phyloP scores from a whole-genome alignment of 2,329 filamentous ascomycete species.

The Xylariaceae sp. region DNA sequence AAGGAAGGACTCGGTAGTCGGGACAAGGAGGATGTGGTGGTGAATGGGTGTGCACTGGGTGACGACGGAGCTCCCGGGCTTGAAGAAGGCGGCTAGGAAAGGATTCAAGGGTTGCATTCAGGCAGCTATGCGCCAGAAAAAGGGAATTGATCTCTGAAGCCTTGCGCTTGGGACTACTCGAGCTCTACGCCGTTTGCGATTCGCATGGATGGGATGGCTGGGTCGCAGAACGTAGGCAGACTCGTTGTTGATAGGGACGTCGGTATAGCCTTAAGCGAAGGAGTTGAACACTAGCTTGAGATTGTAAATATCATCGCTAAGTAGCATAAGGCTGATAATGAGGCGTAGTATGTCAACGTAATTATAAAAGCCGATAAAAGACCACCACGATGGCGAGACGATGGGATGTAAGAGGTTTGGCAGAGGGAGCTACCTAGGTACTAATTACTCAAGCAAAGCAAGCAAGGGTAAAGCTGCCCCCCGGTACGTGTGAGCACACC shows the following conservation, averaged over 20 bases:
- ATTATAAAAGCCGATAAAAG: not conserved
- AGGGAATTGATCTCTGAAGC: too few species aligned
- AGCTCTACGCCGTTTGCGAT: not conserved
- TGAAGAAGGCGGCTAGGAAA: constrained; percentile 98
- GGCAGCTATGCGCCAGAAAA: constrained; percentile 52
- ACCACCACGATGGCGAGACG: too few species aligned
- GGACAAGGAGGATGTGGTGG: constrained; percentile 92
- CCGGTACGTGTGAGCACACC: too few species aligned
- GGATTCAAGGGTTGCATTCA: constrained; percentile 99
- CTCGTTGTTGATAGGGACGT: constrained; percentile 9
- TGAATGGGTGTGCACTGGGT: constrained; percentile 90
- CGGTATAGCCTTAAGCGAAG: not conserved
- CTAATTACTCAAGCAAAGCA: too few species aligned
- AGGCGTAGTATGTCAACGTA: not conserved
- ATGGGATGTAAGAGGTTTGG: too few species aligned
- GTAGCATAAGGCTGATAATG: not conserved
- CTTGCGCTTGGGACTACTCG: not conserved
- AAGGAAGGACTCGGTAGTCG: constrained; percentile 89
- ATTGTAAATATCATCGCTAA: constrained; percentile 11
- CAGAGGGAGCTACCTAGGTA: too few species aligned
- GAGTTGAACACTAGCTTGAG: not conserved
- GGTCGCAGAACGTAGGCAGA: not conserved
- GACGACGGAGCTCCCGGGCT: constrained; percentile 77
- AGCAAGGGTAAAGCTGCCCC: too few species aligned
- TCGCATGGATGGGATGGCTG: constrained; percentile 3